Base-by-base conservation (phyloP, 2,329 filamentous ascomycete genomes). In the Ascochyta koolunga region DNA sequence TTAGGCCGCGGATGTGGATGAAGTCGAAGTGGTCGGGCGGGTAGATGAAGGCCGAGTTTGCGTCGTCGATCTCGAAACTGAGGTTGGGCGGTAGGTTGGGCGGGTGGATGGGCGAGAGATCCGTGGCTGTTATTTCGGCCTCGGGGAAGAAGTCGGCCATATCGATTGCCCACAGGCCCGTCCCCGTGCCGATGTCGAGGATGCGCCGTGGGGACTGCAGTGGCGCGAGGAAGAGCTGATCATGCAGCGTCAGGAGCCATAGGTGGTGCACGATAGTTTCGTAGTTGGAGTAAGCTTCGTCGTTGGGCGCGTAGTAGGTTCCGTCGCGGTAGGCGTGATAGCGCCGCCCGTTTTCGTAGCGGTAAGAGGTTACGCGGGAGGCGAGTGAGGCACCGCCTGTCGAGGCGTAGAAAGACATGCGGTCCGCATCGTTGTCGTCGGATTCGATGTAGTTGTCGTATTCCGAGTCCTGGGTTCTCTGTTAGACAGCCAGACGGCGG, bases 31-130 rank as follows among this genome's bases (percentile, higher is more conserved):
- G 61, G 38, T 68, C 52, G 8, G 63, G 47, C 1, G 72, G 70
- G 58, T 76, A 79, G 7, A 72, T 72, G 77, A 78, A 79, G 40
- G 75, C 66, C 40, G 62, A 64, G 59, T 65, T 70, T 19, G 71
- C 68, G 62, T 80, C 78, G 61, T 80, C 77, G 59, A 80, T 73
- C 60, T 79, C 76, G 63, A 79, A 80, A 24, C 65, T 67, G 49
- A 78, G 69, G 59, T 80, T 80, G 2, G 75, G 70, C 5, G 77
- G 74, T 2, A 74, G 67, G 35, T 58, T 66, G 13, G 61, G 61
- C 21, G 64, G 60, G 55, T 76, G 70, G 40, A 69, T 69, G 4
- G 74, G 72, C 16, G 67, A 72, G 13, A 76, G 65, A 39, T 77
- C 73, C 1, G 70, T 72, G 46, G 66, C 70, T 16, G 70, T 70